Base-by-base conservation (phyloP, 768 basidiomycete species). In the Termitomyces eurrhizus region DNA sequence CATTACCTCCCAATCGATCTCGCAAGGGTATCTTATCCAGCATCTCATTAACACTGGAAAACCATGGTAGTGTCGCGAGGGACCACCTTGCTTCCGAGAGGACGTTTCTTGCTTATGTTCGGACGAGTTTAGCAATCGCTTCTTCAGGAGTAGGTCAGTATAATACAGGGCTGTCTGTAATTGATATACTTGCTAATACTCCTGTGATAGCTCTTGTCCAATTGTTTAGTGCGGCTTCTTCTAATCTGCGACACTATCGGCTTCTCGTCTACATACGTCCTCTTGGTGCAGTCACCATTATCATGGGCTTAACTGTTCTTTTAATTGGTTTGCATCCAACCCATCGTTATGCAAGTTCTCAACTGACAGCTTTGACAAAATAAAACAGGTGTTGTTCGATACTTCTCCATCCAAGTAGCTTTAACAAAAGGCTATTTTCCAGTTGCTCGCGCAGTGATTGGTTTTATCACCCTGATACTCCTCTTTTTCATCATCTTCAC, bases 1-100 rank as follows among this genome's bases (percentile, higher is more conserved):
- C 46, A 9, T 55, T 21, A 14, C 56, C 46, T 33, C 21, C 26
- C 13, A 36, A 50, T 3, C 41, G 21, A 32, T 56, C 14, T 33
- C 44, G 21, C 39, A 11, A 52, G 49, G 48, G n/a, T 37, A 24
- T 64, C 0, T 7, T 53, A 46, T 32, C 56, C 21, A 53, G 37
- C 12, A 44, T 67, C n/a, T 67, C 66, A 0, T 55, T 69, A 21
- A 69, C 54, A 11, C 68, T 83, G 21, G 74, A 82, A 69, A 84
- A 83, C 64, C 73, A 75, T 33, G 82, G 82, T 5, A 77, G 75
- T 51, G 82, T 83, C 42, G 83, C 81, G 8, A 70, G 83, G 35
- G 83, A 83, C 67, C 83, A 84, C 60, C 71, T 84, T 8, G 80
- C 83, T 0, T 77, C 75, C 2, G 83, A 84, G 62, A 71, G 82